phyloP scores from a whole-genome alignment of 441 rosid species.

The Theobroma grandiflorum region DNA sequence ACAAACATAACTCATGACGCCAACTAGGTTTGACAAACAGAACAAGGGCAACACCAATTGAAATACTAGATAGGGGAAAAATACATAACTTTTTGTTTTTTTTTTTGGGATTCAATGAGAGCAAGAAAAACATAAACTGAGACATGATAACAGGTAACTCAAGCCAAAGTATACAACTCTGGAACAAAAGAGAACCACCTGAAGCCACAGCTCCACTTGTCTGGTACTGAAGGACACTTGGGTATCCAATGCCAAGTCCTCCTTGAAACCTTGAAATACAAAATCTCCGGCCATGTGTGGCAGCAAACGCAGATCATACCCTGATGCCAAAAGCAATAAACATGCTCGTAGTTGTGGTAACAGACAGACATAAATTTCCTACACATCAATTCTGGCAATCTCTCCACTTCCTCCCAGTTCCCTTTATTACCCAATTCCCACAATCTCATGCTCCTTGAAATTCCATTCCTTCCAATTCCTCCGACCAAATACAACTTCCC shows the following conservation, averaged over 20 bases:
- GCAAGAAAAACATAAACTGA: neutral
- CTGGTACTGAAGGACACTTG: conserved; percentile 80
- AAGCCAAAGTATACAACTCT: conserved; percentile 58
- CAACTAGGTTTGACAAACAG: neutral
- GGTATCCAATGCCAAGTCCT: conserved; percentile 94
- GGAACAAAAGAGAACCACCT: conserved; percentile 92
- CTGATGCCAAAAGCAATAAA: conserved; percentile 84
- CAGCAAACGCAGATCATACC: conserved; percentile 87
- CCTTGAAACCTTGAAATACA: conserved; percentile 70
- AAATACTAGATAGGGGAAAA: neutral
- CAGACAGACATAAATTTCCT: conserved; percentile 84
- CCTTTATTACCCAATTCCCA: conserved; percentile 60
- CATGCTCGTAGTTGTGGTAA: conserved; percentile 88
- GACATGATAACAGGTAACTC: conserved; percentile 22
- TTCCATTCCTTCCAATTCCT: conserved; percentile 82
- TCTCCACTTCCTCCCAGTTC: conserved; percentile 63
- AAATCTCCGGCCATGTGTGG: conserved; percentile 92
- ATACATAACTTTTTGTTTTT: neutral
- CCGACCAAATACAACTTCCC: conserved; percentile 75
- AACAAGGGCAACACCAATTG: neutral
- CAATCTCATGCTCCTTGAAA: conserved; percentile 71
- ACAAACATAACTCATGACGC: neutral
- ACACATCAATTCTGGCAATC: conserved; percentile 78
- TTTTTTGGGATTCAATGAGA: neutral
- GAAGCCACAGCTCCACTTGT: conserved; percentile 94